Base-by-base conservation (phyloP, 2,329 filamentous ascomycete species). In the Botrytis cinerea region DNA sequence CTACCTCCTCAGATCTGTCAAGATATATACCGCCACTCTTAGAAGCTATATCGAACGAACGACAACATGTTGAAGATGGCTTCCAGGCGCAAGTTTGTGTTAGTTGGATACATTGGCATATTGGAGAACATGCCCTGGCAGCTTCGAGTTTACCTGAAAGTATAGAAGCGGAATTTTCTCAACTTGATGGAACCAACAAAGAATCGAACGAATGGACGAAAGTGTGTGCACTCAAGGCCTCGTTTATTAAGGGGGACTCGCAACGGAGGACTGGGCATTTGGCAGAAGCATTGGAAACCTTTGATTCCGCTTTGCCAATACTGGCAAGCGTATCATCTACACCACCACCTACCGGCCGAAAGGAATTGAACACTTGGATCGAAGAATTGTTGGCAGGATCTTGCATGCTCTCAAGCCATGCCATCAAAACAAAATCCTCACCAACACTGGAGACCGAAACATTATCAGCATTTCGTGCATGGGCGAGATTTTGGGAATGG, bases 1-100 rank as follows among this genome's bases (percentile, higher is more conserved):
- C 78, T 14, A 68, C 74, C 40, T 80, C 82, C 25, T 69, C 76
- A 6, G 67, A 22, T 20, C 67, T 81, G 63, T 76, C 78, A 22
- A 74, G 74, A 72, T 80, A 79, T 72, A 78, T 81, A 46, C 76
- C 78, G 54, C 75, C 85, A 75, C 84, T 92, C 5, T 80, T 86
- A 71, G 81, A 84, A 60, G 88, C 86, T 25, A 88, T 92, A 77
- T 89, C 90, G 10, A 84, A 85, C 71, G 90, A 91, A 78, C 83
- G 84, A 8, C 80, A 80, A 12, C 83, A 86, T 76, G 81, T 82
- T 20, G 87, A 91, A 80, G 90, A 92, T 77, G 85, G 83, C 71
- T 91, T 95, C 77, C 94, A 97, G 82, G 95, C 94, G 46, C 91
- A 90, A 75, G 90, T 96, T 70, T 96, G 93, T 81, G 82, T 95